These are phyloP conservation scores for Parmelia sp. DNA, from an alignment of 495 filamentous ascomycete species.

Conservation along the genomic window DNA sequence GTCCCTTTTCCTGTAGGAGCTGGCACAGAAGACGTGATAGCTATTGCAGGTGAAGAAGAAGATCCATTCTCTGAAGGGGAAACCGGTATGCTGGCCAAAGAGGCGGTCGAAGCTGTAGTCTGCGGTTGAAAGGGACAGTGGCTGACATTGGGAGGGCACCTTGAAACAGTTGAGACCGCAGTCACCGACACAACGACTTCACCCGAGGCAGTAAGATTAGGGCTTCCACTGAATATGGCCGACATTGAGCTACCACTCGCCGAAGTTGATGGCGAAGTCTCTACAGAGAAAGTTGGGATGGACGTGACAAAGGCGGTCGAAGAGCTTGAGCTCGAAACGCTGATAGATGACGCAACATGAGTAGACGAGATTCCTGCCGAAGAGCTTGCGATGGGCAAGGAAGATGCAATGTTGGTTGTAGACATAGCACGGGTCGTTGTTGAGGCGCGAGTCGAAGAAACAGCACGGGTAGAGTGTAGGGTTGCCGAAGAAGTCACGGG, in stretches of 20 bases:
- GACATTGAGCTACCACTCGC: not conserved
- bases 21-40: not conserved
- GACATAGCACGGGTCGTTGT: not conserved
- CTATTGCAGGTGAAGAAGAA: not conserved
- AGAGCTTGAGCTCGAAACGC: not conserved
- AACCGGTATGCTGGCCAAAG: not conserved
- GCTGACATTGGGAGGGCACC: too few relatives aligned
- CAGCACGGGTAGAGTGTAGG: not conserved
- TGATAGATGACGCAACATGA: not conserved
- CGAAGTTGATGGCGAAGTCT: not conserved
- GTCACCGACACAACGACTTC: too few relatives aligned
- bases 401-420: not conserved
- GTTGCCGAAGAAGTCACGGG: conserved; percentile 4
- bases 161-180: too few relatives aligned
- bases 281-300: not conserved
- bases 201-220: not conserved
- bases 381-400: not conserved
- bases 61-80: not conserved
- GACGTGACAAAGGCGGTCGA: not conserved
- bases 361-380: not conserved
- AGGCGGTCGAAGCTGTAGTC: too few relatives aligned
- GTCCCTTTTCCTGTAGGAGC: not conserved
- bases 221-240: not conserved
- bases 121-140: too few relatives aligned
- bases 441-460: not conserved